Conservation (phyloP, 1,284 basidiomycete genomes). For the Salmacisia buchloeana region DNA sequence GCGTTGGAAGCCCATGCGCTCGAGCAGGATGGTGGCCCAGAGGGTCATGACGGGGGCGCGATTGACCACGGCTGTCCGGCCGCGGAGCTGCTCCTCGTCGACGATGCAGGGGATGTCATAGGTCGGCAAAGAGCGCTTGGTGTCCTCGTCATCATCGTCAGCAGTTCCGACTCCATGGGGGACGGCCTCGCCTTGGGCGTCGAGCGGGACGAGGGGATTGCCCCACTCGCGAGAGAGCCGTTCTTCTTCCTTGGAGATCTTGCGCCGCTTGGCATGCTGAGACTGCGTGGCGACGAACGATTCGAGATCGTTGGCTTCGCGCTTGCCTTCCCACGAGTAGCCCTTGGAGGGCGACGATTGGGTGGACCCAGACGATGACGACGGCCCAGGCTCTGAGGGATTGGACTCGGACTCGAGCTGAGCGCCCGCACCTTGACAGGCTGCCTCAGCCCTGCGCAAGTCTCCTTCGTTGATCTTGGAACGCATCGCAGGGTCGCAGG, state of each 20-base stretch:
- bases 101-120: slow-evolving; percentile 16
- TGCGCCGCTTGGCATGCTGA: not conserved
- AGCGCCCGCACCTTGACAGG: not conserved
- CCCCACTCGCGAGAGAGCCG: not conserved
- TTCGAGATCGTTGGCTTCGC: slow-evolving; percentile 2
- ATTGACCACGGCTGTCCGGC: slow-evolving; percentile 68
- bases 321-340: slow-evolving; percentile 8
- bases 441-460: not conserved
- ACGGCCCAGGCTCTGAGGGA: not conserved
- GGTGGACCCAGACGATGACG: not conserved
- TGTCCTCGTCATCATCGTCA: not conserved
- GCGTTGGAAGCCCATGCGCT: slow-evolving; percentile 73
- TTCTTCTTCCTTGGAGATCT: not conserved
- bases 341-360: not conserved
- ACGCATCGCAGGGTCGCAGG: not conserved
- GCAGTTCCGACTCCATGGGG: not conserved
- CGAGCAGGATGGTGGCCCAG: slow-evolving; percentile 80
- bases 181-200: not conserved
- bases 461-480: not conserved
- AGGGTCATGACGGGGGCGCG: slow-evolving; percentile 89
- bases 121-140: not conserved
- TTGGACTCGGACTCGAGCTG: not conserved
- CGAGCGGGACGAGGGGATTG: slow-evolving; percentile 2
- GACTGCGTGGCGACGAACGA: not conserved
- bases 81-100: slow-evolving; percentile 21